Evolutionary conservation across 2,329 filamentous ascomycete genomes (phyloP).

Genomic region (Aspergillus pseudoglaucus): DNA sequence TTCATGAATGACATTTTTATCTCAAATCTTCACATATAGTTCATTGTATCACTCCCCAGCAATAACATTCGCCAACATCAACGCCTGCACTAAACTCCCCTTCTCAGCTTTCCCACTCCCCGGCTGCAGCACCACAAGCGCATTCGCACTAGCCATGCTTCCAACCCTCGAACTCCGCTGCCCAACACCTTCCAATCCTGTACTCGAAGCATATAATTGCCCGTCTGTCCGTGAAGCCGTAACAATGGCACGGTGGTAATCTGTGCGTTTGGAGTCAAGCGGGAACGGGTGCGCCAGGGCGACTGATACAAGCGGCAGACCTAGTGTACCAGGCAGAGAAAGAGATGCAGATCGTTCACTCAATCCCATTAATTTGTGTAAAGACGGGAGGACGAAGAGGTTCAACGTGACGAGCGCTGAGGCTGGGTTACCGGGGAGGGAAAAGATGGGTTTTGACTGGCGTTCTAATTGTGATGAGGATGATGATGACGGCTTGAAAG

Average conservation of each 20-base stretch:
- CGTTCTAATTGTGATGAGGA: slow-evolving; percentile 46
- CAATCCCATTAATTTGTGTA: slow-evolving; percentile 71
- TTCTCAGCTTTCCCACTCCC: slow-evolving; percentile 54
- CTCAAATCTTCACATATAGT: too few relatives aligned
- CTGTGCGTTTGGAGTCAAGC: slow-evolving; percentile 68
- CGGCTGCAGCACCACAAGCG: slow-evolving; percentile 58
- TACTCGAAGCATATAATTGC: slow-evolving; percentile 66
- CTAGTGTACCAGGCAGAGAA: slow-evolving; percentile 50
- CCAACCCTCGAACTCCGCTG: slow-evolving; percentile 87
- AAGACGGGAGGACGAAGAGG: slow-evolving; percentile 81
- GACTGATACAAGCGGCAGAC: slow-evolving; percentile 67
- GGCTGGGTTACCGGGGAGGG: slow-evolving; percentile 87
- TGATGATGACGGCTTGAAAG: slow-evolving; percentile 49
- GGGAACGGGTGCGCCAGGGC: slow-evolving; percentile 64
- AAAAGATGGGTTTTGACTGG: slow-evolving; percentile 69
- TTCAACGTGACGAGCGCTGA: slow-evolving; percentile 90
- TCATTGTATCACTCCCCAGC: slow-evolving; percentile 9
- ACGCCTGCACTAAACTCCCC: slow-evolving; percentile 65
- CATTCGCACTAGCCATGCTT: slow-evolving; percentile 84
- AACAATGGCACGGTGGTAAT: slow-evolving; percentile 85
- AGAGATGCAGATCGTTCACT: slow-evolving; percentile 15
- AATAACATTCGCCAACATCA: slow-evolving; percentile 62
- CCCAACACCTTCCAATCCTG: slow-evolving; percentile 54
- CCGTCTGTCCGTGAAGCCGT: slow-evolving; percentile 58
- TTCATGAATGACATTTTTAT: too few relatives aligned